Evolutionary conservation across 2,329 filamentous ascomycete species (phyloP).

Genomic region (Trichoderma arundinaceum): DNA sequence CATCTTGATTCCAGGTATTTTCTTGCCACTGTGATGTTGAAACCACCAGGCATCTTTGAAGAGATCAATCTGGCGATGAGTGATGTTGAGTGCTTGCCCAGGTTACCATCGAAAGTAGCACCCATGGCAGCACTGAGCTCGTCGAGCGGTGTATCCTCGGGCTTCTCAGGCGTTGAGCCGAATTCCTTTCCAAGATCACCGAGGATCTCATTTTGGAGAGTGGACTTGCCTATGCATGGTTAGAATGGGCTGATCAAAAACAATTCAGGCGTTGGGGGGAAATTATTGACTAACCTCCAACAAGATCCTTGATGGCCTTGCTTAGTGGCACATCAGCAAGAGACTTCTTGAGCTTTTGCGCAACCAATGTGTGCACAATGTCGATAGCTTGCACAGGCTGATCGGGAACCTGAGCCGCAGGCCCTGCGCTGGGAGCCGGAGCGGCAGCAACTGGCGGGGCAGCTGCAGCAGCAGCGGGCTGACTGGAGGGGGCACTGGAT

Average conservation of each 20-base stretch:
- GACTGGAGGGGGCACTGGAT: conserved; percentile 20
- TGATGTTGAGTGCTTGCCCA: conserved; percentile 94
- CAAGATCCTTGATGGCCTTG: conserved; percentile 98
- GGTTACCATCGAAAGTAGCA: conserved; percentile 96
- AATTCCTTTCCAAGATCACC: conserved; percentile 98
- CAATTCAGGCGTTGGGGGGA: neutral
- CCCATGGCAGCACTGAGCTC: conserved; percentile 96
- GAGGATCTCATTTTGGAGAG: conserved; percentile 96
- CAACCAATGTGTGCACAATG: conserved; percentile 85
- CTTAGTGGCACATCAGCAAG: conserved; percentile 85
- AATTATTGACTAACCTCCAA: conserved; percentile 77
- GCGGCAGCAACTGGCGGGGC: conserved; percentile 60
- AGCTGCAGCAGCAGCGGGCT: conserved; percentile 50
- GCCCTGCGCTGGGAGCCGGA: conserved; percentile 75
- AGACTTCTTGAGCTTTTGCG: conserved; percentile 97
- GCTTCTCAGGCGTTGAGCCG: conserved; percentile 96
- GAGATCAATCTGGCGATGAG: conserved; percentile 94
- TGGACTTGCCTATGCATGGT: conserved; percentile 79
- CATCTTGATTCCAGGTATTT: conserved; percentile 96
- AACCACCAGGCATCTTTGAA: conserved; percentile 99
- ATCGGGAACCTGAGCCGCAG: conserved; percentile 85
- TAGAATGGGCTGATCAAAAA: conserved; percentile 14
- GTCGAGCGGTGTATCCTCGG: conserved; percentile 95
- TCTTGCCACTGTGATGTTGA: conserved; percentile 95
- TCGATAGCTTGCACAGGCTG: conserved; percentile 87